phyloP scores from a whole-genome alignment of 495 filamentous ascomycete species.

The Gamarada debralockiae region DNA sequence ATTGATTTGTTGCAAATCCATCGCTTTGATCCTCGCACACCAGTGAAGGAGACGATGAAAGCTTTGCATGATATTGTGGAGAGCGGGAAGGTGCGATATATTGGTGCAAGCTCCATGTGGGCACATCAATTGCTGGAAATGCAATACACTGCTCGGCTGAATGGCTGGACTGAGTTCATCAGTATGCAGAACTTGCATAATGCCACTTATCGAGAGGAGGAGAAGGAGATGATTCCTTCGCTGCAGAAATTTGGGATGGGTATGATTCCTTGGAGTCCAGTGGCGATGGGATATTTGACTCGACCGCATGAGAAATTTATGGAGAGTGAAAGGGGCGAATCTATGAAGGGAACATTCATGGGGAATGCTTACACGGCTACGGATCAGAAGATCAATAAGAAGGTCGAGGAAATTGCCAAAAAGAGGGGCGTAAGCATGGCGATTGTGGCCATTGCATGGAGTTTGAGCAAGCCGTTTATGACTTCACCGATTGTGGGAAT shows the following conservation, averaged over 20 bases:
- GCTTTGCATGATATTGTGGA: conserved; percentile 56
- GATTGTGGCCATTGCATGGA: conserved; percentile 66
- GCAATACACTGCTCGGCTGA: conserved; percentile 55
- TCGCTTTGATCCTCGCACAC: conserved; percentile 43
- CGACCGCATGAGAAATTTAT: conserved; percentile 37
- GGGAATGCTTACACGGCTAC: conserved; percentile 38
- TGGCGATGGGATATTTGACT: conserved; percentile 53
- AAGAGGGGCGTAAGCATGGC: conserved; percentile 62
- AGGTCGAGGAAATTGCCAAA: conserved; percentile 64
- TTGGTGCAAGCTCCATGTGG: conserved; percentile 59
- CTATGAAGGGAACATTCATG: conserved; percentile 39
- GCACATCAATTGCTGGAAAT: conserved; percentile 60
- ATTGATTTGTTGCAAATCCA: conserved; percentile 66
- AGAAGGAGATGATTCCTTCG: conserved; percentile 55
- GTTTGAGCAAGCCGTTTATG: conserved; percentile 39
- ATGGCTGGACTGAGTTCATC: conserved; percentile 36
- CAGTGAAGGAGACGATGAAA: conserved; percentile 57
- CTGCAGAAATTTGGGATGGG: conserved; percentile 53
- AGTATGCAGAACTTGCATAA: conserved; percentile 58
- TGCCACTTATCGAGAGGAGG: conserved; percentile 55
- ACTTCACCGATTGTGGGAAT: conserved; percentile 33
- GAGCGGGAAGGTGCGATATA: conserved; percentile 54
- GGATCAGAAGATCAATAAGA: conserved; percentile 54
- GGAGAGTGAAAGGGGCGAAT: conserved; percentile 39
- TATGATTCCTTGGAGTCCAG: conserved; percentile 43